Base-by-base conservation (phyloP, 331 rosid species). In the Pyrus hybrid region DNA sequence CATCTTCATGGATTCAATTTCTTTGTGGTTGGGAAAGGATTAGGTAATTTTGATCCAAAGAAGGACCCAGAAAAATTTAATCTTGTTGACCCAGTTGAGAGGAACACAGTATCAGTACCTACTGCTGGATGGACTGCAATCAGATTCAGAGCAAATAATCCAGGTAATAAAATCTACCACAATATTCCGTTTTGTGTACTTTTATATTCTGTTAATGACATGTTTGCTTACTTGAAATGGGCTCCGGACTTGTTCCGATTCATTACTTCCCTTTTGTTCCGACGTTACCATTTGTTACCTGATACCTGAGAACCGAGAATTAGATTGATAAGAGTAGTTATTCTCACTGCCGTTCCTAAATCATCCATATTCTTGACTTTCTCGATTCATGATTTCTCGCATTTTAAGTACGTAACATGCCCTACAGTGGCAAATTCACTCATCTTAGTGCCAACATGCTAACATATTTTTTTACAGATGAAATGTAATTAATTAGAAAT, bases 71-170 rank as follows among this genome's bases (percentile, higher is more conserved):
- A 76, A 33, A 71, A 70, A 32, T 91, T 87, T 43, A 89, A 89
- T 72, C 92, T 87, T 49, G 80, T 85, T 74, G 92, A 91, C 65
- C 96, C 96, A 11, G 88, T 85, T 67, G 92, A 87, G 81, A 87
- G 92, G 82, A 91, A 87, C 86, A 91, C 93, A n/a, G 17, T 87
- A 6, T 83, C 88, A 25, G 83, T 87, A 10, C 92, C 97, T 51
- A 87, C 83, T 75, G 87, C 54, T 49, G 91, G 97, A 68, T 89
- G 97, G 97, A 32, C 76, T 13, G 94, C 93, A 21, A 89, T 91
- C 72, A 89, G 95, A 86, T 91, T 89, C 90, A 85, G 73, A 65
- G 95, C 93, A 77, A 80, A 89, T 71, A 87, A 86, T 68, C 95
- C 91, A 78, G 97, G 97, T 91, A 82, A 69, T 1, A 37, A 35